Evolutionary conservation across 768 basidiomycete genomes (phyloP).

Genomic region (Kwoniella europaea): DNA sequence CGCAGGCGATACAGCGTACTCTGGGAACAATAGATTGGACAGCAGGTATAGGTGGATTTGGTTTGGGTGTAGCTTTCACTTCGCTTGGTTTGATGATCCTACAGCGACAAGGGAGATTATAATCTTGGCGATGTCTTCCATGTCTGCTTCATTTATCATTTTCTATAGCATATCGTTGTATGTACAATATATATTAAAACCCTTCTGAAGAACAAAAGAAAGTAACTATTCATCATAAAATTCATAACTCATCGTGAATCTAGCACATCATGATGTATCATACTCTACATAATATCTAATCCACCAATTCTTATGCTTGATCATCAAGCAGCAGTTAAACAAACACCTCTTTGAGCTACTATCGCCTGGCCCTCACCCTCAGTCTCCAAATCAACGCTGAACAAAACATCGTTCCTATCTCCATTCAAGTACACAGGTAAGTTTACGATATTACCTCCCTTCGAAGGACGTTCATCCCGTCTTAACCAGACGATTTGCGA

Average conservation of each 20-base stretch:
- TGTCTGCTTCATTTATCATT: background rate
- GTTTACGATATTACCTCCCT: constrained; percentile 63
- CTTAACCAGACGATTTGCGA: constrained; percentile 90
- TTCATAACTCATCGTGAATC: background rate
- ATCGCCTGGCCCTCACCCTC: constrained; percentile 67
- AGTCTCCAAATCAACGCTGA: constrained; percentile 84
- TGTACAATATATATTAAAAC: background rate
- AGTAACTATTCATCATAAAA: background rate
- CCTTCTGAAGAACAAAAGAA: background rate
- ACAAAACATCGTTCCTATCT: constrained; percentile 80
- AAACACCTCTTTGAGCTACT: constrained; percentile 86
- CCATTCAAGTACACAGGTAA: constrained; percentile 91
- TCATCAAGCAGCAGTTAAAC: constrained; percentile 71
- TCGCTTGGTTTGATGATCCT: background rate
- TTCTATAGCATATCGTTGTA: background rate
- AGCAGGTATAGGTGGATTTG: constrained; percentile 12
- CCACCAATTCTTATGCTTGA: background rate
- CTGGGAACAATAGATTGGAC: background rate
- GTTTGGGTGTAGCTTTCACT: constrained; percentile 7
- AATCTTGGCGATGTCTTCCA: background rate
- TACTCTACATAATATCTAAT: background rate
- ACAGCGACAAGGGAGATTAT: background rate
- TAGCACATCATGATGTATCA: background rate
- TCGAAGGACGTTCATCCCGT: constrained; percentile 61
- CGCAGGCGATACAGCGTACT: background rate